Evolutionary conservation across 1,284 basidiomycete genomes (phyloP), one percentile per base, ranked within the genome.

Genomic region (Coniophora puteana): DNA sequence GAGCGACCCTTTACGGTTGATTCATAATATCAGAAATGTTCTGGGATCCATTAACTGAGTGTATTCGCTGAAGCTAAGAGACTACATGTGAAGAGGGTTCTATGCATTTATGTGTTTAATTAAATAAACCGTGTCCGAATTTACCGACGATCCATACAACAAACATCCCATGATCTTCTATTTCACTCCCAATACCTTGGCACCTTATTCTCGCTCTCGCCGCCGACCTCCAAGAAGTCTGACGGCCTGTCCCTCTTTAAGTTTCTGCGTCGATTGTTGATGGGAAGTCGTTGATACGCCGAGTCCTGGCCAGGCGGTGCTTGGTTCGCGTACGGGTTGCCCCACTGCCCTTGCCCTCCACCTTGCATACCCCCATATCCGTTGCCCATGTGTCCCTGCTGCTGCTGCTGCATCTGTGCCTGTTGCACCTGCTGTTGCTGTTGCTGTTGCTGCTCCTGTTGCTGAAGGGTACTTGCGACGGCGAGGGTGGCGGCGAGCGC

Each of bases 211-310:
- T 82, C 79, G 34, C 63, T 67, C 45, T 83, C 78, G 33, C 64
- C 67, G 0, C 78, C 78, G 8, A 89, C 74, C 54, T 90, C 87
- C 53, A 89, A 62, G 55, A 90, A 90, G 61, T 91, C 88, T 8
- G 83, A 83, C 3, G 88, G 87, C 30, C 87, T 69, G 27, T 90
- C 87, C 5, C 89, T 72, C 63, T 91, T 90, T 50, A 86, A 54
- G 47, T 77, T 79, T 54, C 84, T 67, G 43, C 88, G 71, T 45
- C 87, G 69, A 51, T 85, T 88, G 55, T 89, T 90, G 43, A 89
- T 61, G 22, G 88, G 86, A 38, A 89, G 57, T 34, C 88, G 72
- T 58, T 91, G 87, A 59, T 90, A 90, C n/a, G 88, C 83, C 11
- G 86, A 88, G 48, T 89, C 87, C 54, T 78, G 77, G 5, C 72